These are phyloP conservation scores for Paecilomyces variotii DNA, from an alignment of 2,329 filamentous ascomycete genomes.

Conservation along the genomic window DNA sequence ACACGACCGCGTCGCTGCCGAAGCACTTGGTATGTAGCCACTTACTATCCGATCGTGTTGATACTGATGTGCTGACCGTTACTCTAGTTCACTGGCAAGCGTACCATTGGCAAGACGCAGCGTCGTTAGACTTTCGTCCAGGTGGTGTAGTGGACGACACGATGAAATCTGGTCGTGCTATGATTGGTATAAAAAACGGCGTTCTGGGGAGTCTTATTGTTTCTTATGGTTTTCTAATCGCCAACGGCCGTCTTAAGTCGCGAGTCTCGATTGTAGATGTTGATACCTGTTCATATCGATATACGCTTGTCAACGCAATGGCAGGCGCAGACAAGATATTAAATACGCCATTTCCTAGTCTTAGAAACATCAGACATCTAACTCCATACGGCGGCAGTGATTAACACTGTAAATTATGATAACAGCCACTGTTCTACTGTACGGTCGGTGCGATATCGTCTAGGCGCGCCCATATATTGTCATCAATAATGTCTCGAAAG, in stretches of 20 bases:
- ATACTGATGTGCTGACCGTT: slow-evolving; percentile 21
- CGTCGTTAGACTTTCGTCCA: slow-evolving; percentile 25
- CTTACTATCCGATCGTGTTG: slow-evolving; percentile 1
- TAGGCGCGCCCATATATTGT: too few species aligned
- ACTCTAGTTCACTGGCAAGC: slow-evolving; percentile 72
- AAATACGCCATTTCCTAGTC: neutral
- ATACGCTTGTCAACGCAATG: neutral
- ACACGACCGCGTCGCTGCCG: slow-evolving; percentile 68
- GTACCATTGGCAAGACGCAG: slow-evolving; percentile 79
- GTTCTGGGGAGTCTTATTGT: slow-evolving; percentile 7
- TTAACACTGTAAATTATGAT: too few species aligned
- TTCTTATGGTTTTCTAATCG: neutral
- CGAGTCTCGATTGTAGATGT: neutral
- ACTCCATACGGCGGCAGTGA: neutral
- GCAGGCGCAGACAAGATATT: neutral
- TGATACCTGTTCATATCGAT: neutral
- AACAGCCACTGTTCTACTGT: too few species aligned
- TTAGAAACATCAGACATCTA: neutral
- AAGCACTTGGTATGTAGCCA: slow-evolving; percentile 75
- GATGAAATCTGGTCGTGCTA: slow-evolving; percentile 23
- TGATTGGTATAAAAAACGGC: slow-evolving; percentile 20
- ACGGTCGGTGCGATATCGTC: too few species aligned
- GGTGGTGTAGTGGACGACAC: slow-evolving; percentile 11
- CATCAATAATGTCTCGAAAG: too few species aligned
- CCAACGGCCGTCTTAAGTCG: neutral